Conservation (phyloP, 192 early-diverging fungal species). For the Oehlia diaphana region DNA sequence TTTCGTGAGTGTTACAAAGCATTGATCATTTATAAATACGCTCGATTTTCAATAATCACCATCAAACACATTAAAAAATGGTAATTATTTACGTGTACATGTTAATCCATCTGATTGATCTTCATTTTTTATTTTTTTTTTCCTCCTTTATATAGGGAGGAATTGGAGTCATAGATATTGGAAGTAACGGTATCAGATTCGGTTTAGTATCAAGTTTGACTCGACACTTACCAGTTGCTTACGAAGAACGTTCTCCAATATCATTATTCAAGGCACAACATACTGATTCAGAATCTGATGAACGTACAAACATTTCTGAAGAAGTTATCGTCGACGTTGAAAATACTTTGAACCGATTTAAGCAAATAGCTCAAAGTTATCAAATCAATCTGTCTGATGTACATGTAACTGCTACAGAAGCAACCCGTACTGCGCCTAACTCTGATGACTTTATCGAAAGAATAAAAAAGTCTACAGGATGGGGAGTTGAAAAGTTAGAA, state of each 20-base stretch:
- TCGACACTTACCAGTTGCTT: conserved; percentile 52
- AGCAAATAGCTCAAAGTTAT: conserved; percentile 44
- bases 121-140: neutral
- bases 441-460: conserved; percentile 42
- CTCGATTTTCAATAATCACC: too few species aligned
- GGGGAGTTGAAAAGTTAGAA: conserved; percentile 41
- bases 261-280: conserved; percentile 53
- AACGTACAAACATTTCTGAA: conserved; percentile 39
- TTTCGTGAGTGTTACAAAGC: too few species aligned
- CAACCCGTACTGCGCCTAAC: conserved; percentile 54
- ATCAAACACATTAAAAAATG: too few species aligned
- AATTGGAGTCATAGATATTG: conserved; percentile 57
- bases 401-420: conserved; percentile 57
- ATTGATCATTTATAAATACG: too few species aligned
- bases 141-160: neutral
- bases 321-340: conserved; percentile 49
- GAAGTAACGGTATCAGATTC: conserved; percentile 61
- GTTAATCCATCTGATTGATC: neutral
- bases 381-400: conserved; percentile 38
- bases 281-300: neutral
- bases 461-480: conserved; percentile 48
- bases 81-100: too few species aligned
- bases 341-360: conserved; percentile 52
- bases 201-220: conserved; percentile 48
- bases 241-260: conserved; percentile 57